Evolutionary conservation across 306 rosid genomes (phyloP), one percentile per base, ranked within the genome.

Genomic region (Glycine tomentella): DNA sequence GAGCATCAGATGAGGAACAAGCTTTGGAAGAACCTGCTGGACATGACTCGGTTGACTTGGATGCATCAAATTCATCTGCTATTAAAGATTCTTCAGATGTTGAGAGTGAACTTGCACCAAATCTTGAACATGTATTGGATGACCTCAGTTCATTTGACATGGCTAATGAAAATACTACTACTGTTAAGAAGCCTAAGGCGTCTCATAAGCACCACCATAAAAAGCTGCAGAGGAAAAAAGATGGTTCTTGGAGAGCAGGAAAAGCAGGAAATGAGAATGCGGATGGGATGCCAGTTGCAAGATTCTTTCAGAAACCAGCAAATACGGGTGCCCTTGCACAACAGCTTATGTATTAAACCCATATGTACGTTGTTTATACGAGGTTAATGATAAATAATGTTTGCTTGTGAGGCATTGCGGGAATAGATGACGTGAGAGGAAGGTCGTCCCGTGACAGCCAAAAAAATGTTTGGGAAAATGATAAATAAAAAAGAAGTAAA

Each of bases 131-230:
- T 49, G 96, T 85, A 46, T 72, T 91, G 80, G 92, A 92, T 14
- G 97, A 95, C 81, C 96, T 95, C 70, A 90, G 77, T 75, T 91
- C 96, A 34, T 95, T 95, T 68, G 99, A 95, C 84, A 46, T 88
- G 64, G 88, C 92, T 56, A 90, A 93, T 51, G 98, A 85, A 50
- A 88, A 78, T 79, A 82, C 5, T 31, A 55, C 52, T 20, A 20
- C 20, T 2, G 68, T 31, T 34, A 91, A 80, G 89, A 90, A 89
- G 90, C 14, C 89, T 8, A 86, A 50, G 40, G 96, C 84, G 4
- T 78, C 93, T 40, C 88, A 87, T 82, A 95, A 95, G 77, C 94
- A 89, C 14, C 96, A 92, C 14, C 97, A 92, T 76, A 93, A 83
- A 84, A 95, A 95, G 91, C 93, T 97, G 6, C 97, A 84, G 69